Base-by-base conservation (phyloP, 352 stramenopile genomes). In the Pythium insidiosum region DNA sequence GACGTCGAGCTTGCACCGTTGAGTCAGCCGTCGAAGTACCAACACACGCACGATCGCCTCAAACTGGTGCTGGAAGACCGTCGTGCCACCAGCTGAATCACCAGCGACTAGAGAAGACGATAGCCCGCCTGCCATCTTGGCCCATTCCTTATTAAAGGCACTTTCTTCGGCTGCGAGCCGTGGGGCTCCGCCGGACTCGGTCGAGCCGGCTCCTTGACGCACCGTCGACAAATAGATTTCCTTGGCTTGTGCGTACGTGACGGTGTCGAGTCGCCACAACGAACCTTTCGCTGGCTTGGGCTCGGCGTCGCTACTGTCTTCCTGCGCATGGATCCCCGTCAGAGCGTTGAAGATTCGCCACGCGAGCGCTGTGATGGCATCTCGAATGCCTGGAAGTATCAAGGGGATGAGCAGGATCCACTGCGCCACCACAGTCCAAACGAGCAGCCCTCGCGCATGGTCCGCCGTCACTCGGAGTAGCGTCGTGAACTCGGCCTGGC, bases 21-120 rank as follows among this genome's bases (percentile, higher is more conserved):
- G 21, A 0, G 61, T 65, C 19, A 88, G 58, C 2, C 75, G 70
- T 10, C 61, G 59, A n/a, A 88, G 42, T 18, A 84, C 47, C 0
- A 88, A 52, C 15, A 63, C 60, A 1, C 75, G 75, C 6, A 78
- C 61, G 34, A 88, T 82, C 18, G 75, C 64, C 19, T 79, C 57
- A 31, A 85, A 85, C 48, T 84, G 68, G 31, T 59, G 60, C 39
- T 63, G 33, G 22, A 68, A 53, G 18, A 73, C n/a, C 1, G 50
- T 45, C 5, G 44, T 12, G 20, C 31, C 47, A 20, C 10, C 36
- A n/a, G 24, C 37, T 19, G 3, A 29, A 6, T 6, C 21, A 51
- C 23, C 24, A 33, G n/a, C n/a, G n/a, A n/a, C n/a, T n/a, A n/a
- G n/a, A n/a, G n/a, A n/a, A n/a, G n/a, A n/a, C n/a, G n/a, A n/a